These are phyloP conservation scores for Gossypium stocksii DNA, from an alignment of 345 rosid genomes.

Conservation along the genomic window DNA sequence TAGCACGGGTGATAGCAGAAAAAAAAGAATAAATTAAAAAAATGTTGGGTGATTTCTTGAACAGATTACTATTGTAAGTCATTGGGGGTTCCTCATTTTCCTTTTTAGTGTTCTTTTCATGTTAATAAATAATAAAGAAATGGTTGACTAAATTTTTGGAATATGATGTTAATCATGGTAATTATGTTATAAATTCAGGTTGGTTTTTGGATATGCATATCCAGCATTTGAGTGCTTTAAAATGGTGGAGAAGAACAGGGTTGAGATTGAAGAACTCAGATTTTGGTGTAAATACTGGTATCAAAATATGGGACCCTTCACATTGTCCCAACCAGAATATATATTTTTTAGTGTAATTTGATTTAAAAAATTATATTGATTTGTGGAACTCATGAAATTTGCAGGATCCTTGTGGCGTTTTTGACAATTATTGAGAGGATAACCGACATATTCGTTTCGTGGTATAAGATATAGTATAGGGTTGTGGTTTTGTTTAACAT, in stretches of 20 bases:
- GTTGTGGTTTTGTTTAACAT: too few species aligned
- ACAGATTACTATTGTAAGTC: conserved; percentile 54
- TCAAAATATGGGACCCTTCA: conserved; percentile 2
- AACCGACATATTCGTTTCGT: conserved; percentile 57
- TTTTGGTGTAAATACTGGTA: conserved; percentile 98
- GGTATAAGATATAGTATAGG: conserved; percentile 33
- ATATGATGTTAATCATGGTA: background rate
- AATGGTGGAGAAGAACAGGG: conserved; percentile 75
- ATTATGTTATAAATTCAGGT: conserved; percentile 41
- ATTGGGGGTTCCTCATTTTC: background rate
- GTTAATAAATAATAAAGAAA: background rate
- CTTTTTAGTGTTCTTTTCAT: background rate
- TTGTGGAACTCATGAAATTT: background rate
- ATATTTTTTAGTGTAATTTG: too few species aligned
- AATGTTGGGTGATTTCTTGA: conserved; percentile 68
- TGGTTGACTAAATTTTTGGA: background rate
- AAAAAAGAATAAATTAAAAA: background rate
- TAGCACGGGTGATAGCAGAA: background rate
- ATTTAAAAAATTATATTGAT: too few species aligned
- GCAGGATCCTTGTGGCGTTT: conserved; percentile 81
- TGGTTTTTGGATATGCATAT: conserved; percentile 81
- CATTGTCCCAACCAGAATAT: too few species aligned
- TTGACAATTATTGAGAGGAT: conserved; percentile 66
- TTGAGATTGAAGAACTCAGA: conserved; percentile 70
- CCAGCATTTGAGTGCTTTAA: conserved; percentile 91